Evolutionary conservation across 306 rosid species (phyloP), one percentile per base, ranked within the genome.

Genomic region (Dalbergia cultrata): DNA sequence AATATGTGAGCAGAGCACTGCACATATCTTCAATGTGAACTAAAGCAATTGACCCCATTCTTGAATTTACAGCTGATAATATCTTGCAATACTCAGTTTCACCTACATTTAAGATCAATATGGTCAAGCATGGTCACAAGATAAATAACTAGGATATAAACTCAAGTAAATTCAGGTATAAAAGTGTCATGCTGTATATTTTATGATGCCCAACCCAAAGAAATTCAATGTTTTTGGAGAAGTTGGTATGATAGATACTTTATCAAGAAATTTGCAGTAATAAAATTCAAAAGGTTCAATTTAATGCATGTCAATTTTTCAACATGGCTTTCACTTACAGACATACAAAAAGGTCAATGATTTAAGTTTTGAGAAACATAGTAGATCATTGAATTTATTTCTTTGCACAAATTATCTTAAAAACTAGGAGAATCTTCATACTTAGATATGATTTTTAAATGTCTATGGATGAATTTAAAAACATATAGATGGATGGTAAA

Each of bases 1-100:
- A 92, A 90, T n/a, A 93, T 61, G 80, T 95, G 97, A 50, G n/a
- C n/a, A n/a, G n/a, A n/a, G 95, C 97, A 44, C 74, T 80, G 86
- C 99, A 91, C 74, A 91, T 84, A 82, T 93, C 99, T 71, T 91
- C 95, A 22, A 87, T 86, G 80, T 95, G 99, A 60, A 87, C 91
- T 19, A 91, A 53, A 57, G 90, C 85, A 61, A 95, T 70, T 33
- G 99, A 95, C 13, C 97, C 94, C 87, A 95, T 90, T 82, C 97
- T 74, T 74, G 91, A 88, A 79, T 93, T 91, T 76, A 95, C 97
- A 45, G 90, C 84, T 1, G 87, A 84, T 70, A 95, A 56, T 80
- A 95, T 91, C 49, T 75, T 70, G 70, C 67, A 86, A 21, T 78
- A 53, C 74, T 83, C 85, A 17, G 78, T 37, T 69, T 90, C 91